Base-by-base conservation (phyloP, 768 basidiomycete species). In the Russula sp. region DNA sequence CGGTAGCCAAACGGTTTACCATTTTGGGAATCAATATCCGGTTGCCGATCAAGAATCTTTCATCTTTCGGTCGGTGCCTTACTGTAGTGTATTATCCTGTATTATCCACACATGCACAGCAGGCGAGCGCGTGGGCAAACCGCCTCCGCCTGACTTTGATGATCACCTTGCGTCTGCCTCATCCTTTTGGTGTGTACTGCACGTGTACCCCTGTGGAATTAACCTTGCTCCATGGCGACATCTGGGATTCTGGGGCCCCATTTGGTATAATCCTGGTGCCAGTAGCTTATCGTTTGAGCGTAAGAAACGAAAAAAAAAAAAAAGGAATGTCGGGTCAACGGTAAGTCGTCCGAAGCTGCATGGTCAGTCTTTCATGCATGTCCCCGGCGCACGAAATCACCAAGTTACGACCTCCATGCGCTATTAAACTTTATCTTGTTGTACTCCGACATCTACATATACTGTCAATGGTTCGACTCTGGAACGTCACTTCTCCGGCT, bases 171-270 rank as follows among this genome's bases (percentile, higher is more conserved):
- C 22, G 10, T 48, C 4, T 22, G 46, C 46, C 46, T 48, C 46
- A 13, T 48, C 46, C 11, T 2, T 22, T 13, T 48, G 46, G 46
- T 48, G 46, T 48, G 46, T 48, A 48, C n/a, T 11, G 4, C 46
- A 48, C 46, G 22, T 48, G 46, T 48, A n/a, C 44, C 44, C 44
- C 44, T 46, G 44, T n/a, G 44, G 44, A 46, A 46, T 46, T n/a
- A 46, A 46, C 44, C 44, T 42, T 42, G 44, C 10, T n/a, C 44
- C 18, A 9, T n/a, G 44, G n/a, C 8, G 44, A 46, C 10, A 46
- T 46, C 20, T 42, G 10, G 44, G 20, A 9, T 20, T 10, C 28
- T 5, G 28, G 3, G 3, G 28, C 18, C 9, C n/a, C n/a, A 10
- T 22, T 46, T 22, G n/a, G 20, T 44, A n/a, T 44, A 20, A 9